Base-by-base conservation (phyloP, 805 yeast genomes). In the Groenewaldozyma salmanticensis region DNA sequence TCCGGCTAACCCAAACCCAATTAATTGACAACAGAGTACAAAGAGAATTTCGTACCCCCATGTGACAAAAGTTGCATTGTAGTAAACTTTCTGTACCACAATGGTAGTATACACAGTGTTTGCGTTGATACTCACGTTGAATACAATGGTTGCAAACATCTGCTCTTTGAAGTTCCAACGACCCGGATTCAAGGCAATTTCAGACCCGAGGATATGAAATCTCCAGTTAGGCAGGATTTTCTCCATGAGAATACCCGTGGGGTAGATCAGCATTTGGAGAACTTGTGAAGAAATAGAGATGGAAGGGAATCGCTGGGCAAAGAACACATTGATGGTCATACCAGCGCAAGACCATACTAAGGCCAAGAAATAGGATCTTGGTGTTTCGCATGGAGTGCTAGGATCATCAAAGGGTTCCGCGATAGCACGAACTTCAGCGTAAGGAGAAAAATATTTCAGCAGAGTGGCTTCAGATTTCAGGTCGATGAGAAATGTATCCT, bases 141-240 rank as follows among this genome's bases (percentile, higher is more conserved):
- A 44, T 49, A 67, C 54, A 37, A 68, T 48, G 46, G 81, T 70
- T 5, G 77, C 62, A 47, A 77, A 66, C 75, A 75, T 74, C 53
- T 76, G 81, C 51, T 77, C 82, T 52, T 77, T 77, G 41, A 55
- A 60, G 27, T 65, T 61, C 74, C 77, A 77, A 11, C 77, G 78
- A n/a, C 80, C 78, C 4, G 79, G 79, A 51, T 75, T 76, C 44
- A 75, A 59, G 37, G 75, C 67, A 22, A 37, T 33, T 2, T 33
- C 18, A 9, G n/a, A 60, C 39, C 76, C 70, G 31, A 52, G 46
- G 38, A 67, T 22, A 4, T 58, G 61, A 50, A 72, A 53, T 4
- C 68, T 64, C 60, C 61, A 64, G 42, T 68, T 69, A 19, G 81
- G 80, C 17, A 74, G 45, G 65, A 62, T 50, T 13, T 20, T 16